phyloP scores from a whole-genome alignment of 176 grass and related monocot genomes.

The Dactylis glomerata region DNA sequence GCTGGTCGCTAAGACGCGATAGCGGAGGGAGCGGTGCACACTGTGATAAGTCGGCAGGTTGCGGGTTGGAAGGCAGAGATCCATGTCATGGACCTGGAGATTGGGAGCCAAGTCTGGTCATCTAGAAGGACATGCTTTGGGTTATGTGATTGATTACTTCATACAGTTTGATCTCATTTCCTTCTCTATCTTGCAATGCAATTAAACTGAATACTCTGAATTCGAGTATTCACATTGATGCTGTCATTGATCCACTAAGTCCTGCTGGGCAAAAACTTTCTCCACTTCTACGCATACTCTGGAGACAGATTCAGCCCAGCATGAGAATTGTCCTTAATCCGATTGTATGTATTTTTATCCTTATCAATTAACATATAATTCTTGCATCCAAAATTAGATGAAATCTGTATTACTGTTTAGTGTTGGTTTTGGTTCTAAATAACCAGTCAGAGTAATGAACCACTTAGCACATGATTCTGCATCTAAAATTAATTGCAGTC shows the following conservation, averaged over 20 bases:
- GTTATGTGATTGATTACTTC: conserved; percentile 19
- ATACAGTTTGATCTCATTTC: conserved; percentile 23
- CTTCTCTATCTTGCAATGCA: conserved; percentile 57
- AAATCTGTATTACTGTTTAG: conserved; percentile 24
- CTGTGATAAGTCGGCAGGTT: too few species aligned
- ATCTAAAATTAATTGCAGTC: background rate
- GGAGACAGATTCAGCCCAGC: conserved; percentile 79
- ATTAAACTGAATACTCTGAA: conserved; percentile 74
- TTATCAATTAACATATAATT: conserved; percentile 9
- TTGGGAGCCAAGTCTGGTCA: too few species aligned
- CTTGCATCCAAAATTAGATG: conserved; percentile 1
- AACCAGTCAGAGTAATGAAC: background rate
- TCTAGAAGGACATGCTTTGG: too few species aligned
- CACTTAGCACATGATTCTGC: background rate
- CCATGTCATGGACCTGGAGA: too few species aligned
- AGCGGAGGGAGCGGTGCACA: too few species aligned
- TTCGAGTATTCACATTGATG: conserved; percentile 92
- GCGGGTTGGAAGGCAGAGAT: too few species aligned
- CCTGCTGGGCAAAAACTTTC: conserved; percentile 82
- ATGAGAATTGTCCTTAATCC: conserved; percentile 99
- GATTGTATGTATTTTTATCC: conserved; percentile 64
- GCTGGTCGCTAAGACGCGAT: too few species aligned
- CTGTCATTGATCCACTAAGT: conserved; percentile 96
- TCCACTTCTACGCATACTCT: conserved; percentile 79
- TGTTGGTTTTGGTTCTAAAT: conserved; percentile 37